A percentile compares a stretch with the other conserved stretches of the same genome.
These are phyloP conservation scores for Dujonia santamariae DNA, from an alignment of 1,139 yeast genomes.

Conservation along the genomic window DNA sequence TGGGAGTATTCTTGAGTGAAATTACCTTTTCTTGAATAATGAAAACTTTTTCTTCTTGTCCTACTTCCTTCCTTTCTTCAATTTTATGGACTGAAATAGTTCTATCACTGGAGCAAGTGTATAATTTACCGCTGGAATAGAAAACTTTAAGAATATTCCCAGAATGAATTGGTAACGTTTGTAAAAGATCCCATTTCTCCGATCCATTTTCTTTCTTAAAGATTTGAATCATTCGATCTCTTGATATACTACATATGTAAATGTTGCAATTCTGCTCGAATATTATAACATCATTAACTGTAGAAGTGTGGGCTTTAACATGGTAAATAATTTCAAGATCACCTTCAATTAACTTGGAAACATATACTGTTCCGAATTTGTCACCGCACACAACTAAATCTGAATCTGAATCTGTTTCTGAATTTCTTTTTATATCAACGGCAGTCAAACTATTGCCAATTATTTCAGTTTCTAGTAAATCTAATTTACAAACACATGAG, in stretches of 20 bases:
- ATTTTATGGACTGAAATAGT: conserved; percentile 52
- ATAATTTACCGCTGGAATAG: conserved; percentile 30
- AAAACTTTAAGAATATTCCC: conserved; percentile 47
- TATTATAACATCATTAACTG: conserved; percentile 40
- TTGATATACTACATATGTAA: conserved; percentile 45
- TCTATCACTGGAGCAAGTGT: conserved; percentile 59
- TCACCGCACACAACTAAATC: conserved; percentile 36
- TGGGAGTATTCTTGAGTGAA: conserved; percentile 49
- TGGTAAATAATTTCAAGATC: conserved; percentile 15
- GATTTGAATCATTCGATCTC: conserved; percentile 63
- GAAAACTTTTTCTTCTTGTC: conserved; percentile 15
- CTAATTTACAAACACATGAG: conserved; percentile 14
- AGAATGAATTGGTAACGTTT: conserved; percentile 56
- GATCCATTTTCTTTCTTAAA: conserved; percentile 22
- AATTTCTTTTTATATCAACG: conserved; percentile 16
- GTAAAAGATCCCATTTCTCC: conserved; percentile 47
- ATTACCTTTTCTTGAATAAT: conserved; percentile 43
- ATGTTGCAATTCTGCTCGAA: conserved; percentile 22
- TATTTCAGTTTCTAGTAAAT: conserved; percentile 24
- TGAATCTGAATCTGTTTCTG: too few species aligned
- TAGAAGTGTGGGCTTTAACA: conserved; percentile 48
- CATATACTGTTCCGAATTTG: conserved; percentile 39
- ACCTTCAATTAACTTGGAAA: conserved; percentile 8
- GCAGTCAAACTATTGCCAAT: conserved; percentile 27
- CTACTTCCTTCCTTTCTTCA: conserved; percentile 10